Conservation (phyloP, 495 filamentous ascomycete genomes). For the Xylaria flabelliformis region DNA sequence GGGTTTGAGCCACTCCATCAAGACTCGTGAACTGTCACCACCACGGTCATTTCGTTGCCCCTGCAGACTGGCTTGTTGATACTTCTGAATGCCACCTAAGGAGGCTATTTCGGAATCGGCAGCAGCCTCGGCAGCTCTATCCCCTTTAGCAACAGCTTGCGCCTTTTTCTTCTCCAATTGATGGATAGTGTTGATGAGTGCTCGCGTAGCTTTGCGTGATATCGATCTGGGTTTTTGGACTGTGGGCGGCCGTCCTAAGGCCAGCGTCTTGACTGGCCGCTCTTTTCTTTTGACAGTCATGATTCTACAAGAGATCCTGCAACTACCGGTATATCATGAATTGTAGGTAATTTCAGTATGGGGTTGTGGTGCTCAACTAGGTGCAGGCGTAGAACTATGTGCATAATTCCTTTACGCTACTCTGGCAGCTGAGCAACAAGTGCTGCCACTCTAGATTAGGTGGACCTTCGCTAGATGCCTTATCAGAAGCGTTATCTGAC, state of each 20-base stretch:
- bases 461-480: neutral
- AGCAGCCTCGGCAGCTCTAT: slow-evolving; percentile 59
- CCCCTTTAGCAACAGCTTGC: slow-evolving; percentile 68
- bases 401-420: no score
- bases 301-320: slow-evolving; percentile 27
- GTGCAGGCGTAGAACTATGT: no score
- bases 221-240: slow-evolving; percentile 60
- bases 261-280: slow-evolving; percentile 58
- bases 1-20: slow-evolving; percentile 83
- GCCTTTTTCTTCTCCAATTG: slow-evolving; percentile 77
- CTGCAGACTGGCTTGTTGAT: slow-evolving; percentile 87
- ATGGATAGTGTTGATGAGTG: slow-evolving; percentile 85
- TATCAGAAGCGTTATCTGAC: slow-evolving; percentile 20
- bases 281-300: slow-evolving; percentile 46
- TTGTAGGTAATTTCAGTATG: neutral
- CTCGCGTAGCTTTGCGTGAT: slow-evolving; percentile 79
- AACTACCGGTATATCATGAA: neutral
- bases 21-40: slow-evolving; percentile 84
- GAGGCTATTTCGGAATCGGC: slow-evolving; percentile 61
- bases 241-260: slow-evolving; percentile 71
- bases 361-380: neutral
- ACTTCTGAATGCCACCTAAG: slow-evolving; percentile 80
- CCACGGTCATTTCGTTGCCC: slow-evolving; percentile 86
- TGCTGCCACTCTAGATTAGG: neutral
- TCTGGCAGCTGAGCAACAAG: neutral